These are phyloP conservation scores for Oryza rufipogon DNA, from an alignment of 176 grass and related monocot species.

Conservation along the genomic window DNA sequence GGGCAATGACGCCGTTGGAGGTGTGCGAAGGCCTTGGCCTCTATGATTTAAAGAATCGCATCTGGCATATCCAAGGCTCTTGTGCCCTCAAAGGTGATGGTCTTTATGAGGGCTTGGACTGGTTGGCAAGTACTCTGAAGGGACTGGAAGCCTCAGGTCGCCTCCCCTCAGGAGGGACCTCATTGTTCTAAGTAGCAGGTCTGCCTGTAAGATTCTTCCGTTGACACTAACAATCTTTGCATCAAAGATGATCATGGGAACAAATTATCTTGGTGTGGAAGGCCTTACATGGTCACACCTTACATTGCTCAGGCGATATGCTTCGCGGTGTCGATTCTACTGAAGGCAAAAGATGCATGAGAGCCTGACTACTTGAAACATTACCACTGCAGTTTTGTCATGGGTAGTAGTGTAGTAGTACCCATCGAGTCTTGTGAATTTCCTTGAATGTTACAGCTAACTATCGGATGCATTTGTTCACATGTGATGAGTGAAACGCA, in stretches of 20 bases:
- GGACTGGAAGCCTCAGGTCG: conserved; percentile 62
- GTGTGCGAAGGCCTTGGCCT: conserved; percentile 75
- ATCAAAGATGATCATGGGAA: background rate
- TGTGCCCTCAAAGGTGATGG: conserved; percentile 76
- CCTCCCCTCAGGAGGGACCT: conserved; percentile 53
- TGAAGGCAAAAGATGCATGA: conserved; percentile 17
- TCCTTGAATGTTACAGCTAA: conserved; percentile 34
- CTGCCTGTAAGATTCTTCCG: background rate
- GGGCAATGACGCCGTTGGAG: conserved; percentile 78
- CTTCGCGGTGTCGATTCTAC: background rate
- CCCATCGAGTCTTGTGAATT: conserved; percentile 34
- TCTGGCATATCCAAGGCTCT: conserved; percentile 77
- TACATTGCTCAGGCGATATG: background rate
- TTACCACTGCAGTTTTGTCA: conserved; percentile 14
- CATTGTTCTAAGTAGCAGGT: conserved; percentile 48
- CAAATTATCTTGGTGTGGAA: background rate
- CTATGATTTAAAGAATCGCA: conserved; percentile 70
- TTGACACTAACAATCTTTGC: conserved; percentile 18
- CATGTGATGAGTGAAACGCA: background rate
- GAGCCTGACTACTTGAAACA: conserved; percentile 12
- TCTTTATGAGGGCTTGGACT: conserved; percentile 79
- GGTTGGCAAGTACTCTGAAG: conserved; percentile 67
- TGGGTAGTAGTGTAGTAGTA: background rate
- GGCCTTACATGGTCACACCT: conserved; percentile 4
- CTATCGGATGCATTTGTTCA: conserved; percentile 16